These are phyloP conservation scores for Begonia fuchsioides DNA, from an alignment of 306 rosid species.

Conservation along the genomic window DNA sequence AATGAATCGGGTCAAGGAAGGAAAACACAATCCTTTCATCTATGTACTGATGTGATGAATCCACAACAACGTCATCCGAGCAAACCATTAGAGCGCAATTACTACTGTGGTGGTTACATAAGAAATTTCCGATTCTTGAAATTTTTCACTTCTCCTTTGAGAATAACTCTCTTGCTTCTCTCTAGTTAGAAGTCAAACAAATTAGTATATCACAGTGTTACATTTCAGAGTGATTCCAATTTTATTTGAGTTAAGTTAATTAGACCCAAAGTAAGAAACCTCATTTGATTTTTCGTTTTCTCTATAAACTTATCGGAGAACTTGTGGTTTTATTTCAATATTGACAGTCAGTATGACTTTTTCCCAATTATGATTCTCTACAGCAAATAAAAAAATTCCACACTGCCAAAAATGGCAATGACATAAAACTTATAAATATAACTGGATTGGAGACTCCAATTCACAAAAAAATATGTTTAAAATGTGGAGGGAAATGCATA, in stretches of 20 bases:
- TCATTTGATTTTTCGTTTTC: too few species aligned
- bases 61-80: constrained; percentile 48
- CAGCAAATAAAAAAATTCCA: background rate
- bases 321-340: too few species aligned
- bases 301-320: too few species aligned
- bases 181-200: background rate
- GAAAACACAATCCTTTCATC: constrained; percentile 19
- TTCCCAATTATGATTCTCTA: too few species aligned
- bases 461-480: background rate
- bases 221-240: background rate
- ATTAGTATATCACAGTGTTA: background rate
- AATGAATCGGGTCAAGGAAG: background rate
- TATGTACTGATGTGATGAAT: constrained; percentile 28
- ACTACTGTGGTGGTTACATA: constrained; percentile 1
- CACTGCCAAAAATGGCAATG: constrained; percentile 1
- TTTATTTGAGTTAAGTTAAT: too few species aligned
- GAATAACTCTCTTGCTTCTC: background rate
- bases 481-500: constrained; percentile 3
- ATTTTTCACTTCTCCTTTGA: background rate
- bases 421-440: background rate
- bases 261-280: too few species aligned
- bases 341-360: too few species aligned
- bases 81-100: constrained; percentile 12
- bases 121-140: background rate
- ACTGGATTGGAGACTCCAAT: constrained; percentile 1